Evolutionary conservation across 257 asterid genomes (phyloP), one percentile per base, ranked within the genome.

Genomic region (Perilla frutescens): DNA sequence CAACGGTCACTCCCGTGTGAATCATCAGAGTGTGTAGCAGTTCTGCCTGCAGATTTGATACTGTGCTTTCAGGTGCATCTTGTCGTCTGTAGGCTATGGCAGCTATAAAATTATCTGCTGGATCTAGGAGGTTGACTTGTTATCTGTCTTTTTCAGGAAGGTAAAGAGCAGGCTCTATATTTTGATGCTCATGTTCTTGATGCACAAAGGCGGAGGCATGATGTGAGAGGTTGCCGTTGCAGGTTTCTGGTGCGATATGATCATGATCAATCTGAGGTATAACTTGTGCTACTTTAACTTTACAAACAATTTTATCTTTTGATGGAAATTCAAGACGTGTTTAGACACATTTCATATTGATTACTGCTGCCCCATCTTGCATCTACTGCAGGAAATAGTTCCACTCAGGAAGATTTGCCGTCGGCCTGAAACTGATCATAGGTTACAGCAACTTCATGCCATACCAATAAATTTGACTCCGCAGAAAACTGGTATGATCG

Each of bases 141-240:
- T 15, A 51, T 70, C 76, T 13, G 40, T 72, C 62, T 53, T 72
- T 59, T 81, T 29, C 77, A 95, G 99, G 99, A 95, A 87, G 99
- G 98, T 45, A 95, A 90, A 87, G 99, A 95, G 67, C 99, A 92
- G 85, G 99, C 99, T 71, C 85, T 95, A 68, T 95, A 95, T 85
- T 95, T 85, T 53, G 99, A 95, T 82, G 99, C 99, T 13, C 98
- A 87, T 77, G 97, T 93, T 79, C 93, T 93, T 58, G 93, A 89
- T 83, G 95, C 98, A 56, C 97, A 92, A 77, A 88, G 97, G 84
- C 95, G 99, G 78, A 88, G 98, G 85, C 99, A 95, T 68, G 99
- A 95, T 48, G 91, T 83, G 65, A 82, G 99, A 78, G 99, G 99
- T 49, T 92, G 99, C 66, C 99, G 99, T 44, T 94, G 99, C 84